These are phyloP conservation scores for Xerocomus amazonicus DNA, from an alignment of 1,284 basidiomycete genomes.

Conservation along the genomic window DNA sequence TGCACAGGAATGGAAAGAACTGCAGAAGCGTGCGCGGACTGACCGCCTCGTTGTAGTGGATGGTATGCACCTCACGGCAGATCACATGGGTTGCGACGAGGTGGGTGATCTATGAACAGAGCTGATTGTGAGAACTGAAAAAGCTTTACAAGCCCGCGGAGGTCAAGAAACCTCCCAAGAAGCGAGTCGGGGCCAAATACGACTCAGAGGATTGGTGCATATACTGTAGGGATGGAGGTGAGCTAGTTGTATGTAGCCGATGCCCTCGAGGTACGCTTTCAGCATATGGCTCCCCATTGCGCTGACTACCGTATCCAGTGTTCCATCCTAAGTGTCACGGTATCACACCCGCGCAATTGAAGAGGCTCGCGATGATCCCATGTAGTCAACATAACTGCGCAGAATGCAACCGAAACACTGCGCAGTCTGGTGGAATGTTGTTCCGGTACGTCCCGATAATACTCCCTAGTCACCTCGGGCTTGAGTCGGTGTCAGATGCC, in stretches of 20 bases:
- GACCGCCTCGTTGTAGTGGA: slow-evolving; percentile 41
- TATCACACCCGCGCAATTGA: slow-evolving; percentile 30
- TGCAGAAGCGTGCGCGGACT: slow-evolving; percentile 43
- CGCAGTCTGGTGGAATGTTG: slow-evolving; percentile 48
- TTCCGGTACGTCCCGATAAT: slow-evolving; percentile 38
- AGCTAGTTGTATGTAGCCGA: slow-evolving; percentile 43
- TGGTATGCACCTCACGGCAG: slow-evolving; percentile 44
- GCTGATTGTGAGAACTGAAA: neutral
- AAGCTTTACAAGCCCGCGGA: slow-evolving; percentile 16
- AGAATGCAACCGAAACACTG: slow-evolving; percentile 39
- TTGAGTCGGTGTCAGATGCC: slow-evolving; percentile 40
- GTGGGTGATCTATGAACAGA: slow-evolving; percentile 21
- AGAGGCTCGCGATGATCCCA: slow-evolving; percentile 21
- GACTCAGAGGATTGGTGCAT: slow-evolving; percentile 56
- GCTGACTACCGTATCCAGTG: slow-evolving; percentile 32
- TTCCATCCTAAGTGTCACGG: slow-evolving; percentile 50
- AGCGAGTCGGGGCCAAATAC: slow-evolving; percentile 33
- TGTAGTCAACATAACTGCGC: slow-evolving; percentile 54
- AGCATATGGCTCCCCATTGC: too few species aligned
- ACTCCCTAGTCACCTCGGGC: neutral
- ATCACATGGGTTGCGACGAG: slow-evolving; percentile 29
- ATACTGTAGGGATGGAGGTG: slow-evolving; percentile 56
- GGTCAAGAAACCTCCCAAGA: slow-evolving; percentile 19
- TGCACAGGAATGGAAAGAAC: slow-evolving; percentile 42
- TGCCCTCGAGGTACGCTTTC: slow-evolving; percentile 50